Evolutionary conservation across 306 rosid genomes (phyloP).

Genomic region (Hylodesmum podocarpum): DNA sequence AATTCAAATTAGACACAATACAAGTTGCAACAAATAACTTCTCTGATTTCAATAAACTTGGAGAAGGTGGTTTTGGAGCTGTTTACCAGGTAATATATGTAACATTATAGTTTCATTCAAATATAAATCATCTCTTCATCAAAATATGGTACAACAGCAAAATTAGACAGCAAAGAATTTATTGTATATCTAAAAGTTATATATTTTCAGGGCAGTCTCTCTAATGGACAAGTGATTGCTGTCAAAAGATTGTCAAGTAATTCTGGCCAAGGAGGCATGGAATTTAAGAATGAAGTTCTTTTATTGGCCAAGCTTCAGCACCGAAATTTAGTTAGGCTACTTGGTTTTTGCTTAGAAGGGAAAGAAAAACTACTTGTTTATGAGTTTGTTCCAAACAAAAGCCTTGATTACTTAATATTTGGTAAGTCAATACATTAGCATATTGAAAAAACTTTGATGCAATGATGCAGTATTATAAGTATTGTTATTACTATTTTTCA

Average conservation of each 20-base stretch:
- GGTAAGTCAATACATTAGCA: not conserved
- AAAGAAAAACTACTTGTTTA: not conserved
- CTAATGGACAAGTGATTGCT: slow-evolving; percentile 35
- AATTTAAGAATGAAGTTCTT: slow-evolving; percentile 18
- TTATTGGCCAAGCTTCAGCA: not conserved
- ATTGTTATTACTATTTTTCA: no score
- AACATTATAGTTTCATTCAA: slow-evolving; percentile 21
- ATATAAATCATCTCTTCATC: slow-evolving; percentile 3
- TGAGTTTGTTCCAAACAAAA: not conserved
- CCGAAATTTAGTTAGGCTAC: not conserved
- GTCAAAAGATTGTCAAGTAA: slow-evolving; percentile 38
- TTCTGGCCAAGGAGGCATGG: slow-evolving; percentile 15
- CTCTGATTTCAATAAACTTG: not conserved
- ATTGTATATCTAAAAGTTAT: not conserved
- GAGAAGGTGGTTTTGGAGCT: not conserved
- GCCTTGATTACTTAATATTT: slow-evolving; percentile 9
- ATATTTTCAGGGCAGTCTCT: slow-evolving; percentile 28
- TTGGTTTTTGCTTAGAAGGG: not conserved
- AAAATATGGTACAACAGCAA: not conserved
- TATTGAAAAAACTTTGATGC: no score
- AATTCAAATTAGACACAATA: not conserved
- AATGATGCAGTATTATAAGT: no score
- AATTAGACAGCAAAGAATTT: not conserved
- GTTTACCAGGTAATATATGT: not conserved
- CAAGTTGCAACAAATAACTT: not conserved